Evolutionary conservation across 163 green algal species (phyloP).

Genomic region (Chlamydomonas reinhardtii): DNA sequence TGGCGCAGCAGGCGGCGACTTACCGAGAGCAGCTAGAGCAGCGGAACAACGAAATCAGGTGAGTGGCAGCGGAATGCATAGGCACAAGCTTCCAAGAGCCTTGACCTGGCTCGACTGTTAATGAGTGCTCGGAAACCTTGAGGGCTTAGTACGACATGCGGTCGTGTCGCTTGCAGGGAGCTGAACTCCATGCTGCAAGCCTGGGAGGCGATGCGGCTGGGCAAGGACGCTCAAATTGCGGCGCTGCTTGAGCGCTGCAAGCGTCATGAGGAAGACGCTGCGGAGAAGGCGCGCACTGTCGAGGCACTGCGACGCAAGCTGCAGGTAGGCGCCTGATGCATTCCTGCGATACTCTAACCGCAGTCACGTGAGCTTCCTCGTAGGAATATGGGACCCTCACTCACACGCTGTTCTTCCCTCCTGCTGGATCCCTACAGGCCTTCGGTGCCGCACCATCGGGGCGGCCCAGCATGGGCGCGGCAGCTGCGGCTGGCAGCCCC

Average conservation of each 20-base stretch:
- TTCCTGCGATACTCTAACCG: too few species aligned
- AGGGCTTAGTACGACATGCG: neutral
- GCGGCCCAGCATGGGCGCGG: neutral
- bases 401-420: neutral
- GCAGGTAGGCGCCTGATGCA: neutral
- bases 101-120: too few species aligned
- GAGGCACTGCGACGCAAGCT: conserved; percentile 75
- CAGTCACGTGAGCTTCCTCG: too few species aligned
- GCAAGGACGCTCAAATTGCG: conserved; percentile 82
- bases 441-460: neutral
- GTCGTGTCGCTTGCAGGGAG: conserved; percentile 17
- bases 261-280: conserved; percentile 74
- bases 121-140: too few species aligned
- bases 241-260: conserved; percentile 78
- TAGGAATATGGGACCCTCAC: neutral
- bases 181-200: conserved; percentile 71
- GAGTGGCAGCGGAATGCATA: neutral
- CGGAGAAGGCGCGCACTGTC: conserved; percentile 72
- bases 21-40: conserved; percentile 51
- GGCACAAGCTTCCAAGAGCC: too few species aligned
- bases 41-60: conserved; percentile 50
- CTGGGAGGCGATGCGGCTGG: conserved; percentile 81
- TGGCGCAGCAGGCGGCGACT: conserved; percentile 3
- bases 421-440: neutral
- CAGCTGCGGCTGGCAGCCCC: neutral